Percentiles rank a stretch among this genome's conserved stretches.
phyloP scores from a whole-genome alignment of 2,329 filamentous ascomycete species.

The Fusarium ambrosium region DNA sequence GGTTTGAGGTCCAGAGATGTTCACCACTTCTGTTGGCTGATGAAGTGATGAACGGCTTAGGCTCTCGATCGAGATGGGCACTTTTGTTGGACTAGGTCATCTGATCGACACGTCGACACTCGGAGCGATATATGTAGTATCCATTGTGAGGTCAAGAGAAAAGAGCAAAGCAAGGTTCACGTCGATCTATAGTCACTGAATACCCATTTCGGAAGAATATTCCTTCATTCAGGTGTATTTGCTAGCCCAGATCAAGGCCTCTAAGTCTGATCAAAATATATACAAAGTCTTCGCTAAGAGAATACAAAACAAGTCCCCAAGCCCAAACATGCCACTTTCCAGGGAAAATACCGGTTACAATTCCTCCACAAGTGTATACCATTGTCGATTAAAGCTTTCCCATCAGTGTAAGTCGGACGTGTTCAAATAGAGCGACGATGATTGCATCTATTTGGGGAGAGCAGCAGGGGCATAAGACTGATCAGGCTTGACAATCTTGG shows the following conservation, averaged over 20 bases:
- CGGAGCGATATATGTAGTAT: not conserved
- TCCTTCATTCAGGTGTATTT: slow-evolving; percentile 11
- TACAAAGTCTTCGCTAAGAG: slow-evolving; percentile 15
- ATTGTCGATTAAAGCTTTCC: not conserved
- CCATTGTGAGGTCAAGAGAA: not conserved
- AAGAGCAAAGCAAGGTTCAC: not conserved
- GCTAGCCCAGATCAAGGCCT: not conserved
- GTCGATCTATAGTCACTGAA: not conserved
- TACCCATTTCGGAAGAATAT: not conserved
- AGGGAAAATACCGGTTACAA: not conserved
- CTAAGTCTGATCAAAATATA: slow-evolving; percentile 12
- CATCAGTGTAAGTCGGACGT: not conserved
- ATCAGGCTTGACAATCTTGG: slow-evolving; percentile 62
- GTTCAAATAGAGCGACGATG: no score
- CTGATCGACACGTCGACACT: not conserved
- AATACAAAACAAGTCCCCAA: not conserved
- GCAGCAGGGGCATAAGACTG: slow-evolving; percentile 58
- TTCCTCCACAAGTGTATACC: not conserved
- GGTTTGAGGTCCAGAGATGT: not conserved
- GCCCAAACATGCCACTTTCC: slow-evolving; percentile 11
- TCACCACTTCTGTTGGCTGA: not conserved
- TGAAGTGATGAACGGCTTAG: not conserved
- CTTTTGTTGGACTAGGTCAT: not conserved
- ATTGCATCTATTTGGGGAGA: slow-evolving; percentile 37
- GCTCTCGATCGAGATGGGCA: not conserved